These are phyloP conservation scores for peach (Prunus persica) DNA, from an alignment of 306 rosid species.

Conservation along the genomic window Prunus_persica_NCBIv2 NC_034010.1:22812501-22813000, in stretches of 20 bases:
- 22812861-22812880: neutral
- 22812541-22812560: slow-evolving; percentile 97
- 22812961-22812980: neutral
- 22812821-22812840: neutral
- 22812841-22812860: neutral
- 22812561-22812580: slow-evolving; percentile 85
- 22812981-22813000: neutral
- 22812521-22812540: slow-evolving; percentile 82
- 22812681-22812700: neutral
- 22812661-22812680: neutral
- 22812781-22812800: neutral
- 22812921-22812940: neutral
- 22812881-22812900: neutral
- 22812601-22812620: slow-evolving; percentile 30
- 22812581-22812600: slow-evolving; percentile 99
- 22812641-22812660: slow-evolving; percentile 7
- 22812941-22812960: neutral
- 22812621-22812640: slow-evolving; percentile 19
- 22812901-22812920: neutral
- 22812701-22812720: neutral
- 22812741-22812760: neutral
- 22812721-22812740: neutral
- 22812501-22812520: slow-evolving; percentile 77
- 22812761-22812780: neutral
- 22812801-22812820: neutral